phyloP scores from a whole-genome alignment of 345 rosid genomes.

The Salix udensis region DNA sequence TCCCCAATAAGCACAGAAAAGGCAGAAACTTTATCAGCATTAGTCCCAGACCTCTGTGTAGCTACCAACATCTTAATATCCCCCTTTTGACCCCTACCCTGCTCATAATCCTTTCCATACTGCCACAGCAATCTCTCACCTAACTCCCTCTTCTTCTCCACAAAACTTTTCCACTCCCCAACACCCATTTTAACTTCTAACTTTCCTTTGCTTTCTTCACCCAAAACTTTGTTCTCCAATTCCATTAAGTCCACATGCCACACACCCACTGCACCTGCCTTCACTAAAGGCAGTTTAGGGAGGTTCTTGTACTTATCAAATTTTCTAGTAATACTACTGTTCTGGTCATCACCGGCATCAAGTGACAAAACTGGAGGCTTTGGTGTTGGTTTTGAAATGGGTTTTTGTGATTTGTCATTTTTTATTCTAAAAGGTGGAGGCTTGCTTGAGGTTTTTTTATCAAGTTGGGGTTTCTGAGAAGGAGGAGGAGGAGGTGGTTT shows the following conservation, averaged over 20 bases:
- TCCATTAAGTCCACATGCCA: slow-evolving; percentile 78
- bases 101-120: slow-evolving; percentile 59
- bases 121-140: slow-evolving; percentile 88
- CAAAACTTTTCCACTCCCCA: slow-evolving; percentile 50
- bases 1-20: slow-evolving; percentile 83
- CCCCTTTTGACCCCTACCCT: slow-evolving; percentile 62
- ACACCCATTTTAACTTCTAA: slow-evolving; percentile 36
- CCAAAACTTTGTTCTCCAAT: slow-evolving; percentile 67
- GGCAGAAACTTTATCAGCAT: slow-evolving; percentile 85
- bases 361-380: slow-evolving; percentile 58
- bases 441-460: background rate
- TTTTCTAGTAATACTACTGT: slow-evolving; percentile 15
- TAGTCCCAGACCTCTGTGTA: slow-evolving; percentile 94
- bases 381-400: slow-evolving; percentile 33
- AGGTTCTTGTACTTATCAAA: slow-evolving; percentile 50
- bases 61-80: slow-evolving; percentile 81
- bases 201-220: slow-evolving; percentile 22
- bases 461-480: background rate
- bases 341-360: slow-evolving; percentile 26
- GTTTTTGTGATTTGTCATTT: slow-evolving; percentile 9
- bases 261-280: slow-evolving; percentile 54
- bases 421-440: background rate
- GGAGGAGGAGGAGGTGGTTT: slow-evolving; percentile 6
- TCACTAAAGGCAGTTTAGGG: slow-evolving; percentile 70
- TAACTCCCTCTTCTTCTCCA: slow-evolving; percentile 61